Base-by-base conservation (phyloP, 805 yeast species). In the Candida adriatica region DNA sequence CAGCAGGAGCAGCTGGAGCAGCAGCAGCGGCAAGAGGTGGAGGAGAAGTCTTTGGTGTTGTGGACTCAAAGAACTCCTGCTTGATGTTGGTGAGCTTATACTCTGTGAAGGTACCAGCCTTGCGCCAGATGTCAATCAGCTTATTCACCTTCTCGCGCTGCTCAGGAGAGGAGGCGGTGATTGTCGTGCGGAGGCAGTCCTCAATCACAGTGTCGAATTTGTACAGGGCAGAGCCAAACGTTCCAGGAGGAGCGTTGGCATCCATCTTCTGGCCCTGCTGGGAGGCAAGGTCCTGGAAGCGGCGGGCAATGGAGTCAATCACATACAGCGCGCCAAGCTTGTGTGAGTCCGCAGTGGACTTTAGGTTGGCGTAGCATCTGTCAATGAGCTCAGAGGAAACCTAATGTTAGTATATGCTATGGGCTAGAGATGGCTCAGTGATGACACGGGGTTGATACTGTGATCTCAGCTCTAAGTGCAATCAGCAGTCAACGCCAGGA, bases 301-400 rank as follows among this genome's bases (percentile, higher is more conserved):
- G 87, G 59, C 97, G 75, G 33, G 84, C 92, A 43, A 92, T 74
- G 16, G 97, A 85, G 59, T 92, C 98, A 40, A 90, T 76, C 41
- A 87, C 88, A 56, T 92, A 92, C 54, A 92, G 64, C 28, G 86
- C 76, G 35, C 97, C 97, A 43, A 92, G 69, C 62, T 88, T 92
- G 60, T 90, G 94, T 29, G 88, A 60, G 15, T 77, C 67, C 18
- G 90, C 82, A 13, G 84, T 73, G 35, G 74, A 70, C 58, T 75
- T 81, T 61, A 88, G 73, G 57, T 81, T 73, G 31, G 76, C 65
- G 50, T 70, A 70, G 43, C 84, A 65, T 41, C 67, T 64, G 29
- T 75, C 68, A 29, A 79, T 68, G 32, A 83, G 56, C 39, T 68
- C 65, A 16, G 79, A 29, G 5, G 35, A 23, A 5, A 26, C 17